Base-by-base conservation (phyloP, 2,329 filamentous ascomycete species). In the Aspergillus clavatus region DNA sequence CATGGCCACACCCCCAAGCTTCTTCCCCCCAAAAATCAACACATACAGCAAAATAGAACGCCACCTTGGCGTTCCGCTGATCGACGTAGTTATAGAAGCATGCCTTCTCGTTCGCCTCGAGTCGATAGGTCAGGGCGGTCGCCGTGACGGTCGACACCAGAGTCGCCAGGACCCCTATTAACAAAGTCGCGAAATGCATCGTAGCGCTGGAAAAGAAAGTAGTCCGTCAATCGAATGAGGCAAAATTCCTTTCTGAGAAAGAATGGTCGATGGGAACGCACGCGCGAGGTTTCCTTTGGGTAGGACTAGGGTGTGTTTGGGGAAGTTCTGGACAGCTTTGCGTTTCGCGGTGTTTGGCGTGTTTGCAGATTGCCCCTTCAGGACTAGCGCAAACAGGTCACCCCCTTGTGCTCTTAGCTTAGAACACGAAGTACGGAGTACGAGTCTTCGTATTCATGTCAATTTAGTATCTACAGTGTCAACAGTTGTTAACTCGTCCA, bases 21-120 rank as follows among this genome's bases (percentile, higher is more conserved):
- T n/a, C n/a, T n/a, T n/a, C n/a, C n/a, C n/a, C n/a, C n/a, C 18
- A 10, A 28, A n/a, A 29, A n/a, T n/a, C 14, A 27, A 4, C 8
- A n/a, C 85, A 56, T 75, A 98, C 93, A 49, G 93, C 94, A 72
- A 98, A 98, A 76, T 98, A 98, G 67, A 98, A 98, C 40, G 93
- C 90, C 57, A 98, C 78, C 80, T 98, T 98, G 61, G 87, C 82
- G 58, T 84, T 84, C 66, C 81, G 79, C 66, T 86, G 81, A 54
- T 89, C 82, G 44, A 91, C 84, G 56, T 82, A 75, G 46, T 87
- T 81, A 69, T 87, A 96, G 81, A 98, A 98, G 76, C 93, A 98
- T 49, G 93, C 89, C 72, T 87, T 89, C 77, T 97, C 93, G 74
- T 94, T 87, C 40, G 93, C 87, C 42, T 78, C 73, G 38, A 98